Evolutionary conservation across 257 asterid species (phyloP).

Genomic region (Lavandula angustifolia): DNA sequence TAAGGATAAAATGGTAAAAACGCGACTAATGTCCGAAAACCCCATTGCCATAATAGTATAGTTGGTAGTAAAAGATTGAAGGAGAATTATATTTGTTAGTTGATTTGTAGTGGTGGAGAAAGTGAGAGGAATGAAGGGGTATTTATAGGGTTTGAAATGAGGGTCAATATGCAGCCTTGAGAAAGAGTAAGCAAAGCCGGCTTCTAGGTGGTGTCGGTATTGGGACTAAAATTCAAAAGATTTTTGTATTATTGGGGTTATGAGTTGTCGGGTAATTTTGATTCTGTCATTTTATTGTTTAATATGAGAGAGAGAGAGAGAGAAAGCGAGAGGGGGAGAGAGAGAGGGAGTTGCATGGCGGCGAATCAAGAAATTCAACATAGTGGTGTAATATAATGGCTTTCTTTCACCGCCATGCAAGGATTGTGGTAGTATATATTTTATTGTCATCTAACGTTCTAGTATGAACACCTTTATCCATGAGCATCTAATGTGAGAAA

Average conservation of each 20-base stretch:
- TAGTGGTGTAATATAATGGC: too few relatives aligned
- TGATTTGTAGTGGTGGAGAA: constrained; percentile 24
- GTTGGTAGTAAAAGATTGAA: too few relatives aligned
- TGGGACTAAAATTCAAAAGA: constrained; percentile 31
- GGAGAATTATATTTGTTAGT: not conserved
- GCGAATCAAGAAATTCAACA: too few relatives aligned
- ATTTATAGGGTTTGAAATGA: constrained; percentile 40
- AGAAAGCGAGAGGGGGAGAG: constrained; percentile 1
- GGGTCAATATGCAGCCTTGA: constrained; percentile 24
- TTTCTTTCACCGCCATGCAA: too few relatives aligned
- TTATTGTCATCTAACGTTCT: too few relatives aligned
- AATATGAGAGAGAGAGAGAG: constrained; percentile 2
- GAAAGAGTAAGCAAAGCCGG: constrained; percentile 44
- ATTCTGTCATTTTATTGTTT: not conserved
- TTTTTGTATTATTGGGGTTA: constrained; percentile 19
- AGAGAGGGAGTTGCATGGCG: too few relatives aligned
- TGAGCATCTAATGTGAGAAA: too few relatives aligned
- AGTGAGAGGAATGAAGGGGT: not conserved
- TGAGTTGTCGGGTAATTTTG: constrained; percentile 34
- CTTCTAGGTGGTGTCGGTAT: constrained; percentile 15
- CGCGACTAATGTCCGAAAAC: not conserved
- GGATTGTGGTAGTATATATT: too few relatives aligned
- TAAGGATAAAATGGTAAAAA: not conserved
- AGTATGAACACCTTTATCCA: too few relatives aligned
- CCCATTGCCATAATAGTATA: constrained; percentile 9